Evolutionary conservation across 2,329 filamentous ascomycete species (phyloP).

Genomic region (Xylaria sp.): DNA sequence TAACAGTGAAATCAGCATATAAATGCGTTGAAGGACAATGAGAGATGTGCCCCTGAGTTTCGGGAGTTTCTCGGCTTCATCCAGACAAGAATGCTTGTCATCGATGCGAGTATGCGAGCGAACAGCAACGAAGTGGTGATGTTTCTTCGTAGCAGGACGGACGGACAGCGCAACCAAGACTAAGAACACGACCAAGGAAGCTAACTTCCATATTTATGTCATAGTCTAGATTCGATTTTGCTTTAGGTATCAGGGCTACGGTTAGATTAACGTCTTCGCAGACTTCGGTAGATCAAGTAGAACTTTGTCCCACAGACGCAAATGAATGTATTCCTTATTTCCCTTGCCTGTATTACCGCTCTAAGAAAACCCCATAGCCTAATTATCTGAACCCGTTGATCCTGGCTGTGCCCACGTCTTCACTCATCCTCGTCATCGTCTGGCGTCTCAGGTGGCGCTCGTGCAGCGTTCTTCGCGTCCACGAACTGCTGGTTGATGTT

Average conservation of each 20-base stretch:
- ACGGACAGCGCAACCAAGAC: too few relatives aligned
- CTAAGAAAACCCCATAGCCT: too few relatives aligned
- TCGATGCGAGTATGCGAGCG: background rate
- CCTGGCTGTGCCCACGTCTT: too few relatives aligned
- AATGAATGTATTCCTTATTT: background rate
- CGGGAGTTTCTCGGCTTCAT: constrained; percentile 1
- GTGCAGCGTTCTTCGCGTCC: background rate
- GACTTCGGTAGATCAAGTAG: background rate
- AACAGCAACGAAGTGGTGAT: background rate
- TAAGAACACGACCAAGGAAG: too few relatives aligned
- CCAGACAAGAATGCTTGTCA: background rate
- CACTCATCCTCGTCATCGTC: background rate
- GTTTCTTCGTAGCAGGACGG: background rate
- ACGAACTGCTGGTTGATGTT: background rate
- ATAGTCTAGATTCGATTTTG: background rate
- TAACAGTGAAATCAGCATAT: constrained; percentile 2
- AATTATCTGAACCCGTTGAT: background rate
- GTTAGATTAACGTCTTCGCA: background rate
- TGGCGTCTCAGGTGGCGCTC: background rate
- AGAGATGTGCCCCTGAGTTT: background rate
- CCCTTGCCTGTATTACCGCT: too few relatives aligned
- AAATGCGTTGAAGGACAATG: background rate
- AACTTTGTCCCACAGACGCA: background rate
- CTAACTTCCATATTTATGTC: too few relatives aligned
- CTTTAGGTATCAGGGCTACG: too few relatives aligned